These are phyloP conservation scores for Sphaerulina musiva DNA, from an alignment of 2,329 filamentous ascomycete genomes.

Conservation along the genomic window DNA sequence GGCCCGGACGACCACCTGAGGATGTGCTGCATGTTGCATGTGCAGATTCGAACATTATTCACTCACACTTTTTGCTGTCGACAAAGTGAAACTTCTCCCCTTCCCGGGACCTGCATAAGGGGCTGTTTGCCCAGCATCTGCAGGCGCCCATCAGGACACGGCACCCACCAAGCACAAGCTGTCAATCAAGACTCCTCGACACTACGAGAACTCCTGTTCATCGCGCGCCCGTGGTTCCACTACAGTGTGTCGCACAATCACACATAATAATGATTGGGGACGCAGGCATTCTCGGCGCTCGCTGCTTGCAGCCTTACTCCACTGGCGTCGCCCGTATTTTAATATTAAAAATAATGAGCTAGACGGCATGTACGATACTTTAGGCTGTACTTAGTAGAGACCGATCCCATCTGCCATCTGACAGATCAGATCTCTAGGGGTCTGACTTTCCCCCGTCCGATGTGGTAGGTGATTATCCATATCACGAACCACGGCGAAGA, in stretches of 20 bases:
- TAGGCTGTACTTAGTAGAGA: background rate
- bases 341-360: background rate
- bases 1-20: background rate
- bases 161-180: background rate
- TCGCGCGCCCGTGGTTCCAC: background rate
- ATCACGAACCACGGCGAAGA: background rate
- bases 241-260: background rate
- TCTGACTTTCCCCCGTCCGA: too few relatives aligned
- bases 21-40: too few relatives aligned
- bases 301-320: background rate
- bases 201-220: background rate
- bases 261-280: too few relatives aligned
- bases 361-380: background rate
- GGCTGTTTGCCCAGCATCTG: too few relatives aligned
- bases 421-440: background rate
- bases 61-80: too few relatives aligned
- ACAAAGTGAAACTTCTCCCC: background rate
- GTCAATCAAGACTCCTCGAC: background rate
- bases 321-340: background rate
- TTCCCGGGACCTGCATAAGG: background rate
- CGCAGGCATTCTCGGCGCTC: too few relatives aligned
- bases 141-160: background rate
- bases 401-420: background rate
- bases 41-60: too few relatives aligned
- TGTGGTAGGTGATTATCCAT: too few relatives aligned